These are phyloP conservation scores for Scutellaria minor DNA, from an alignment of 257 asterid genomes.

Conservation along the genomic window DNA sequence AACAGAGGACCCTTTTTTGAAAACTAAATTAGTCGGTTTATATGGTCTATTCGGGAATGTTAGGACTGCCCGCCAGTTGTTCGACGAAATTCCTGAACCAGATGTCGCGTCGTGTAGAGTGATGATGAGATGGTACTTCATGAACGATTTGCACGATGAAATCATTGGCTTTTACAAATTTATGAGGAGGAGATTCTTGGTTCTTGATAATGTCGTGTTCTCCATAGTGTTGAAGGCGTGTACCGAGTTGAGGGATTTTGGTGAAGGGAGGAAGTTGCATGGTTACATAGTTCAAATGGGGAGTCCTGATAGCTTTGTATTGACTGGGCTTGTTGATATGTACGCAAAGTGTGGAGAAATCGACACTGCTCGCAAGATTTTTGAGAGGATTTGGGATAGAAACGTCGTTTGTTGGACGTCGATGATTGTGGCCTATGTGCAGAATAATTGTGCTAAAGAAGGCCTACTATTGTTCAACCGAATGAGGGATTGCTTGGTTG, in stretches of 20 bases:
- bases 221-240: constrained; percentile 72
- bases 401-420: constrained; percentile 81
- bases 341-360: constrained; percentile 69
- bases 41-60: constrained; percentile 55
- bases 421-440: constrained; percentile 69
- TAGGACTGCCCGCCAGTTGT: constrained; percentile 53
- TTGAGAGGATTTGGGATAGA: constrained; percentile 51
- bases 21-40: constrained; percentile 44
- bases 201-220: constrained; percentile 53
- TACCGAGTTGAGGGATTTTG: constrained; percentile 50
- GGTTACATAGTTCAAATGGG: constrained; percentile 55
- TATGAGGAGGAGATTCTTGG: constrained; percentile 42
- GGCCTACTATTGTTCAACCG: constrained; percentile 55
- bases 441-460: constrained; percentile 56
- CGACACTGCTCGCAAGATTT: constrained; percentile 47
- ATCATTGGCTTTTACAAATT: constrained; percentile 48
- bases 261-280: constrained; percentile 62
- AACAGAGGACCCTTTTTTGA: constrained; percentile 35
- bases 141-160: constrained; percentile 48
- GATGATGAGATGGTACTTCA: constrained; percentile 76
- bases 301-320: constrained; percentile 56
- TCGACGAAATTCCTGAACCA: constrained; percentile 63
- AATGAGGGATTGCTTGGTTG: constrained; percentile 63
- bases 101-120: constrained; percentile 51
- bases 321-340: constrained; percentile 73